Evolutionary conservation across 805 yeast genomes (phyloP).

Genomic region (Yamadazyma paraphyllophila): DNA sequence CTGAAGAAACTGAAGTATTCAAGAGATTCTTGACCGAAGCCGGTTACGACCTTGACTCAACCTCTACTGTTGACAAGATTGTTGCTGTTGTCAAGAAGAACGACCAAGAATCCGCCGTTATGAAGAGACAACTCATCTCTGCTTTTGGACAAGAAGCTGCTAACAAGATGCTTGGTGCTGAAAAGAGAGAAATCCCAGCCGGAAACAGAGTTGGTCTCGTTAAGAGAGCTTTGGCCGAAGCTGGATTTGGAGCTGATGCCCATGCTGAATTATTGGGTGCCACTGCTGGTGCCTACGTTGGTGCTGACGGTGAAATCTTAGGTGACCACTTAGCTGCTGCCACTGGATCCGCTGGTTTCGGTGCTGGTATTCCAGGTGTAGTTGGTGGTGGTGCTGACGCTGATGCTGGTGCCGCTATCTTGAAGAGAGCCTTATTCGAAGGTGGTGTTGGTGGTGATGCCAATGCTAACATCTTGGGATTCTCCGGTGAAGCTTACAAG

Average conservation of each 20-base stretch:
- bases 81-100: constrained; percentile 13
- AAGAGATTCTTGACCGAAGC: constrained; percentile 11
- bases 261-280: constrained; percentile 6
- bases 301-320: constrained; percentile 11
- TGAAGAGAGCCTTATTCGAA: constrained; percentile 11
- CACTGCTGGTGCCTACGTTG: constrained; percentile 12
- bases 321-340: constrained; percentile 9
- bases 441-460: constrained; percentile 11
- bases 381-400: constrained; percentile 6
- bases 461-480: constrained; percentile 10
- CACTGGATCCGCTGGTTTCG: constrained; percentile 5
- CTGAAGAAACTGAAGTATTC: constrained; percentile 10
- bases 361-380: constrained; percentile 10
- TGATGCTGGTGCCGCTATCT: constrained; percentile 11
- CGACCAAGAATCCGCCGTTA: constrained; percentile 9
- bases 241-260: constrained; percentile 10
- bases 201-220: constrained; percentile 15
- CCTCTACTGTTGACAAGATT: constrained; percentile 5
- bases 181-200: constrained; percentile 8
- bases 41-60: constrained; percentile 6
- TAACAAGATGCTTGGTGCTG: constrained; percentile 3
- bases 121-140: constrained; percentile 11
- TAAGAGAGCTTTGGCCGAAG: constrained; percentile 14
- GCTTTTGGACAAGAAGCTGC: constrained; percentile 9
- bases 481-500: constrained; percentile 1